Conservation (phyloP, 2,329 filamentous ascomycete species). For the Bimuria novae-zelandiae region DNA sequence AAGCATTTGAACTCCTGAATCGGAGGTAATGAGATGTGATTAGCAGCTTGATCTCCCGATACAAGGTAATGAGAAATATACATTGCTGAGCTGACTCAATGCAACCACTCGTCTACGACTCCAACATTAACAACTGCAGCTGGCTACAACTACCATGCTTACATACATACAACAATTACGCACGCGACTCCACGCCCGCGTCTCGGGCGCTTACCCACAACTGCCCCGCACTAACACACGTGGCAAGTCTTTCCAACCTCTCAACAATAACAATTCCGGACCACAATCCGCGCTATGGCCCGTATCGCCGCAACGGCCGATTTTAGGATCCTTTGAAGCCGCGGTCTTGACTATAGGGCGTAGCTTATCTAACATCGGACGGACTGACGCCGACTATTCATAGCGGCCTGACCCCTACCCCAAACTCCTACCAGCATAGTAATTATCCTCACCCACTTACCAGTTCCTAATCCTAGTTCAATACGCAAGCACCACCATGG, state of each 20-base stretch:
- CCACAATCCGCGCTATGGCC: not conserved
- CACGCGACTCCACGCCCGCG: not conserved
- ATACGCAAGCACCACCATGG: conserved; percentile 25
- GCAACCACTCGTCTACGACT: not conserved
- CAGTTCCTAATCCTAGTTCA: not conserved
- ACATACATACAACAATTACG: not conserved
- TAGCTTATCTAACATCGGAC: not conserved
- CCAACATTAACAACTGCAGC: too few species aligned
- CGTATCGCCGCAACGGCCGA: not conserved
- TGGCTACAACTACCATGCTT: not conserved
- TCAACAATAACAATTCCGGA: not conserved
- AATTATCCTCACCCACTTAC: not conserved
- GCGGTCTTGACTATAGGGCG: not conserved
- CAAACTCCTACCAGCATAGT: not conserved
- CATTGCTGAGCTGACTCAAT: too few species aligned
- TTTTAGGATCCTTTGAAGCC: not conserved
- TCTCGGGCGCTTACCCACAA: not conserved
- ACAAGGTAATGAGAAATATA: too few species aligned
- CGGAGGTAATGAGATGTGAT: too few species aligned
- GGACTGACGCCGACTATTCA: not conserved
- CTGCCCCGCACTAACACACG: conserved; percentile 6
- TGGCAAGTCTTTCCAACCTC: conserved; percentile 1
- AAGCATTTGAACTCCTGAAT: too few species aligned
- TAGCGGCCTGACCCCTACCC: not conserved
- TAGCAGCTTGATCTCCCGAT: too few species aligned